Evolutionary conservation across 257 asterid genomes (phyloP), one percentile per base, ranked within the genome.

Genomic region (Lavandula angustifolia): DNA sequence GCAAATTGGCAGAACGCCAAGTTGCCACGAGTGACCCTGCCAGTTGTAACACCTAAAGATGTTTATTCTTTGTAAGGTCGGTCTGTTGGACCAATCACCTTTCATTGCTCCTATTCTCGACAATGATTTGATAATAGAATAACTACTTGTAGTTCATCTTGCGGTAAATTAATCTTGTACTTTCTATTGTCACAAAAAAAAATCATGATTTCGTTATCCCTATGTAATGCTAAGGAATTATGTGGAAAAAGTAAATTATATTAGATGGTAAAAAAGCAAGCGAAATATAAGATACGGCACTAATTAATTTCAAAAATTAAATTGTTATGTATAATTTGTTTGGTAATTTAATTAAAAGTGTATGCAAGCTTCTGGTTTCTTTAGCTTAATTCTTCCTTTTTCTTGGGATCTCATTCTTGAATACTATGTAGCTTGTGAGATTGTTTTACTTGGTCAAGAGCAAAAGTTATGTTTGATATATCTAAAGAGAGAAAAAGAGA

Each of bases 91-190:
- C 60, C 75, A 54, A 33, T 62, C 60, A 71, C 3, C 40, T 34
- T 17, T 8, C 60, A 34, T 68, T 22, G 17, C 4, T 57, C 49
- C 58, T 56, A 67, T 68, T 68, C 73, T 68, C 59, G 66, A 47
- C 50, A 67, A 38, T 67, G 65, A 56, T 67, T 67, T 44, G 50
- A 56, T 55, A n/a, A 3, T 52, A 48, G 58, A 63, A 48, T 51
- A 42, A 42, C 48, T 42, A 42, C 16, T 42, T 42, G 14, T 42
- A 0, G 13, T 12, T 42, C 48, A 42, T 14, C 3, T 9, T 3
- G 14, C 10, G 1, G 4, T 3, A 41, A 41, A 9, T 3, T 41
- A 41, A 41, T 9, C 9, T 41, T 41, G 42, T 7, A 37, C 8
- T 37, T 9, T 37, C 42, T 5, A 37, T 37, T 33, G 4, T 33